These are phyloP conservation scores for Gossypioides kirkii DNA, from an alignment of 345 rosid species.

Conservation along the genomic window DNA sequence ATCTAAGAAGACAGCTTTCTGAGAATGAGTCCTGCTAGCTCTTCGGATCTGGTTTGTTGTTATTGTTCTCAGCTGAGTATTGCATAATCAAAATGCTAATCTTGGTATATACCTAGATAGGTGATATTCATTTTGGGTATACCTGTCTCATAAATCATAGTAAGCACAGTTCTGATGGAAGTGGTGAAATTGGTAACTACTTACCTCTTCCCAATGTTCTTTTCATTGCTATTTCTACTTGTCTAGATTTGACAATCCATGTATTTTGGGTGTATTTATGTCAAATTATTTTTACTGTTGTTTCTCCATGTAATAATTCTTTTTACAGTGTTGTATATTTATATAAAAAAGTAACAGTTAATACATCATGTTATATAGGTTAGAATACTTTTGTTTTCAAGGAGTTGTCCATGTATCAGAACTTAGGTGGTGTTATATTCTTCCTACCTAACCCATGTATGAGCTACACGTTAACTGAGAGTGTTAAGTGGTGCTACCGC, in stretches of 20 bases:
- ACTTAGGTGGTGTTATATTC: too few species aligned
- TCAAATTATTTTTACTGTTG: not conserved
- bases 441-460: too few species aligned
- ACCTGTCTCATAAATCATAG: not conserved
- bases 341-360: not conserved
- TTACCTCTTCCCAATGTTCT: not conserved
- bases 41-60: not conserved
- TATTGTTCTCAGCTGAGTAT: not conserved
- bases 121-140: not conserved
- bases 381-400: not conserved
- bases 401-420: too few species aligned
- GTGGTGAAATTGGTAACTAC: not conserved
- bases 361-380: not conserved
- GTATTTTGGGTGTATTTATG: not conserved
- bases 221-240: not conserved
- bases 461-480: too few species aligned
- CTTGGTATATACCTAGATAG: not conserved
- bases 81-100: not conserved
- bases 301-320: not conserved
- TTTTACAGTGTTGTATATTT: not conserved
- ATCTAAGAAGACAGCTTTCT: constrained; percentile 59
- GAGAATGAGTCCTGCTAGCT: constrained; percentile 41
- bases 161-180: not conserved
- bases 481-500: too few species aligned
- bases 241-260: not conserved